These are phyloP conservation scores for Penicillium odoratum DNA, from an alignment of 495 filamentous ascomycete genomes.

Conservation along the genomic window DNA sequence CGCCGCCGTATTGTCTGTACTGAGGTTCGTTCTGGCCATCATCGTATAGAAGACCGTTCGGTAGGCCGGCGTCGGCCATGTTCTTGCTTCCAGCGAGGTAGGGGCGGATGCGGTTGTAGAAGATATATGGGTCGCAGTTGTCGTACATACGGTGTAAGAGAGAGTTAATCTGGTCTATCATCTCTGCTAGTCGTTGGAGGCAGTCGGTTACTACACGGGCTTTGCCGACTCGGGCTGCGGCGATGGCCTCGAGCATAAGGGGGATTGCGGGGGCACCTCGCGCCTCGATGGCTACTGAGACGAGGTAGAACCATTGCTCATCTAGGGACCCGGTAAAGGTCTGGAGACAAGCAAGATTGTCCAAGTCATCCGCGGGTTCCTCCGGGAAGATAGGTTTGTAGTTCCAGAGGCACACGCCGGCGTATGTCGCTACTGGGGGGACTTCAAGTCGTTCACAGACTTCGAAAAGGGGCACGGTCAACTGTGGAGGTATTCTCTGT, in stretches of 20 bases:
- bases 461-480: constrained; percentile 79
- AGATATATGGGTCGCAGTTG: constrained; percentile 86
- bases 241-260: constrained; percentile 83
- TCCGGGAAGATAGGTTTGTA: constrained; percentile 83
- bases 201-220: constrained; percentile 68
- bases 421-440: constrained; percentile 93
- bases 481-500: constrained; percentile 78
- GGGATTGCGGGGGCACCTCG: constrained; percentile 86
- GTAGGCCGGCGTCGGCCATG: constrained; percentile 89
- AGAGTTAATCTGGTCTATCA: constrained; percentile 75
- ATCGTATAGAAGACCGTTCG: constrained; percentile 84
- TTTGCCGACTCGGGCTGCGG: constrained; percentile 73
- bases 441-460: constrained; percentile 81
- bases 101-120: constrained; percentile 90
- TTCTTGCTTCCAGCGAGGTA: constrained; percentile 96
- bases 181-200: constrained; percentile 77
- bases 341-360: constrained; percentile 79
- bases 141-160: constrained; percentile 87
- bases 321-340: constrained; percentile 96
- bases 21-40: constrained; percentile 63
- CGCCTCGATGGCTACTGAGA: constrained; percentile 95
- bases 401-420: constrained; percentile 92
- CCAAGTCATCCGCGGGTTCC: constrained; percentile 75
- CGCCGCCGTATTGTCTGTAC: constrained; percentile 81
- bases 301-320: constrained; percentile 97